Base-by-base conservation (phyloP, 2,329 filamentous ascomycete species). In the Chrysoporthe deuterocubensis region DNA sequence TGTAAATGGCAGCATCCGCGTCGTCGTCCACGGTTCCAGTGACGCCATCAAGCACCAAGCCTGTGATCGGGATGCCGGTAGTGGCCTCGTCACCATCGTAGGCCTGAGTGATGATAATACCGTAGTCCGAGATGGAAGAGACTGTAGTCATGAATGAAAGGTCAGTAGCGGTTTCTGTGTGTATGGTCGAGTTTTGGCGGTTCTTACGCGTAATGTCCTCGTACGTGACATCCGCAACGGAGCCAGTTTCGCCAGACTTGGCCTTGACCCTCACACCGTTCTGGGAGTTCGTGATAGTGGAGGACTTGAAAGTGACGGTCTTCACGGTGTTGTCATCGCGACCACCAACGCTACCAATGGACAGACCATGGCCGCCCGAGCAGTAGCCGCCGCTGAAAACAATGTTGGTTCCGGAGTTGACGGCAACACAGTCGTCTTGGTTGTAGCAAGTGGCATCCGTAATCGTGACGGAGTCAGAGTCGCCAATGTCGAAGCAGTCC, bases 351-450 rank as follows among this genome's bases (percentile, higher is more conserved):
- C 83, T 86, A 63, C 86, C 85, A 71, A 89, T 86, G 71, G 82
- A 84, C 48, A 89, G 77, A 69, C 85, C 85, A 74, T 86, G 84
- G 43, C 83, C 82, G 37, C 83, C 82, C 4, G 78, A 79, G 74
- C 83, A 85, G 44, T 78, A 79, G 43, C 79, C 79, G 32, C 76
- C 77, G 26, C 75, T 76, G 73, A 82, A 80, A 21, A 73, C 71
- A 69, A 78, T 78, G 72, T 76, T 77, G 46, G 67, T 81, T 66
- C 85, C 85, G 1, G 83, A 86, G 78, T 87, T 88, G 73, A 88
- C 78, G 52, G 85, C 86, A 13, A 88, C 76, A 71, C 85, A 88
- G 73, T 88, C 86, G 69, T 88, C 86, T 76, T 88, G 86, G 78
- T 88, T 88, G 74, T 84, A 80, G 70, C 88, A 78, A 66, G 78